A percentile compares a stretch with the other conserved stretches of the same genome.
These are phyloP conservation scores for Epicoccum nigrum DNA, from an alignment of 2,329 filamentous ascomycete genomes.

Conservation along the genomic window DNA sequence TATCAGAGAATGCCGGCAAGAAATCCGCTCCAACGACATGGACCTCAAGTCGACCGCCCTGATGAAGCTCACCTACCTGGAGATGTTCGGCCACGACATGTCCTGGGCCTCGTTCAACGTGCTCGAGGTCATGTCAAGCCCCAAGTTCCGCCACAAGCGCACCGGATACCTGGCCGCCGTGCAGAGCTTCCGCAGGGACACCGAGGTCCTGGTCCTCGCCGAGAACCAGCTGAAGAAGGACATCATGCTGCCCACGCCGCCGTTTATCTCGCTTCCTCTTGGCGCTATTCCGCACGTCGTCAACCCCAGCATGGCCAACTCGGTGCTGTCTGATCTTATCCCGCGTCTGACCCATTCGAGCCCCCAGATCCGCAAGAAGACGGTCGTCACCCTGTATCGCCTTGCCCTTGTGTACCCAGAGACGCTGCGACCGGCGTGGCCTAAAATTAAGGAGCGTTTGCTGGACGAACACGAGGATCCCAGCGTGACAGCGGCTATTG, in stretches of 20 bases:
- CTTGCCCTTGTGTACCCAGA: constrained; percentile 96
- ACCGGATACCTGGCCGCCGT: constrained; percentile 94
- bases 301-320: constrained; percentile 88
- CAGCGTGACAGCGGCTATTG: constrained; percentile 92
- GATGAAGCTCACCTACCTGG: constrained; percentile 93
- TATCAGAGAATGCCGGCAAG: constrained; percentile 91
- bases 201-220: constrained; percentile 95
- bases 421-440: constrained; percentile 89
- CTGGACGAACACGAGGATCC: constrained; percentile 89
- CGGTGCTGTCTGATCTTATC: constrained; percentile 82
- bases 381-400: constrained; percentile 90
- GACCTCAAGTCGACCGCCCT: constrained; percentile 96
- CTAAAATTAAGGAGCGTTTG: constrained; percentile 92
- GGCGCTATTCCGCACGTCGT: constrained; percentile 93
- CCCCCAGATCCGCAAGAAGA: constrained; percentile 89
- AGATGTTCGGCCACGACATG: constrained; percentile 99
- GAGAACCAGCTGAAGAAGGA: constrained; percentile 98
- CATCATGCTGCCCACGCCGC: constrained; percentile 72
- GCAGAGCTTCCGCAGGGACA: constrained; percentile 94
- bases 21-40: constrained; percentile 94
- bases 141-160: constrained; percentile 92
- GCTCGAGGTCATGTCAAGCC: constrained; percentile 96
- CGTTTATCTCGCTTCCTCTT: constrained; percentile 84
- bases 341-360: constrained; percentile 87
- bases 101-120: constrained; percentile 99